Base-by-base conservation (phyloP, 1,139 yeast species). In the Arxiozyma heterogenica region DNA sequence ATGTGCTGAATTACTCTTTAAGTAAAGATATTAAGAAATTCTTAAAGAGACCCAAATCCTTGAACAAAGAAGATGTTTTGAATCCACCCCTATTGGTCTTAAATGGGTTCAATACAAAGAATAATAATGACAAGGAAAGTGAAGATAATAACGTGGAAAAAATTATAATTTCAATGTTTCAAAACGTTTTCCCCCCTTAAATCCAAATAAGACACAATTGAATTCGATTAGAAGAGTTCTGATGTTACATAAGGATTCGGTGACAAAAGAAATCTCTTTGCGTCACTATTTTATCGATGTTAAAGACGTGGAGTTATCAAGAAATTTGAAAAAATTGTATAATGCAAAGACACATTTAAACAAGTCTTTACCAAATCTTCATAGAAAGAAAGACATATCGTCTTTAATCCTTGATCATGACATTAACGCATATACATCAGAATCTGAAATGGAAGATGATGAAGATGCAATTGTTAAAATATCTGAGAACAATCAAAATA, bases 151-250 rank as follows among this genome's bases (percentile, higher is more conserved):
- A 27, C 11, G 68, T 66, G 58, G 98, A 93, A 69, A 87, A 88
- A 62, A 77, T 93, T 60, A 71, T 91, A 60, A 82, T 95, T 39
- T 88, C 98, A 1, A 84, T 91, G 74, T 89, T 94, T 73, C 98
- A 93, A 70, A 90, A 90, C 72, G 82, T 93, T 82, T 90, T 93
- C 69, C 99, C 99, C 6, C 90, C 98, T 84, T 94, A 62, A 81
- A 80, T 21, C 96, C 96, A 23, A 86, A 86, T 58, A 73, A 75
- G 58, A 88, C 95, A 39, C 83, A 82, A 59, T 84, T 93, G 38
- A 74, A 77, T 46, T 75, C 85, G 0, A 91, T 94, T 58, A 84
- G 83, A 64, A 78, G 99, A 63, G 98, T 94, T 11, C 74, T 94
- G 64, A 79, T 94, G 80, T 74, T 94, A 57, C 84, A 86, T 68